phyloP scores from a whole-genome alignment of 176 grass and related monocot species.

The Cenchrus fungigraminus region DNA sequence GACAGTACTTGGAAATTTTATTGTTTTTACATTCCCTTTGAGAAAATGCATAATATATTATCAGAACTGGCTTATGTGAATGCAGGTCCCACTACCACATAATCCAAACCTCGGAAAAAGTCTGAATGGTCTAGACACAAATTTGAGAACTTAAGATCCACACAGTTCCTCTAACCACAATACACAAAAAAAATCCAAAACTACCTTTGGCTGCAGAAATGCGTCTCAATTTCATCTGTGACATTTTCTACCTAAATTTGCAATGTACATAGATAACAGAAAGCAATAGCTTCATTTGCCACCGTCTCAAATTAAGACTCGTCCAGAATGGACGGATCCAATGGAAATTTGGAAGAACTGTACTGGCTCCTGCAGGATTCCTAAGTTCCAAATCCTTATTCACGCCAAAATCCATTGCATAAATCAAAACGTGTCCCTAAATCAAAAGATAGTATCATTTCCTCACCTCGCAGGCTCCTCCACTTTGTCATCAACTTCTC shows the following conservation, averaged over 20 bases:
- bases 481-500: conserved; percentile 45
- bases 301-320: neutral
- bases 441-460: neutral
- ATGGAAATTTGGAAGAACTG: neutral
- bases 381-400: neutral
- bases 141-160: neutral
- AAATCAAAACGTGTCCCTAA: neutral
- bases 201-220: neutral
- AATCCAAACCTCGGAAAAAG: neutral
- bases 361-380: neutral
- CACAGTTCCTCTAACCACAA: neutral
- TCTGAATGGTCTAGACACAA: neutral
- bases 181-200: neutral
- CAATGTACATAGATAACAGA: neutral
- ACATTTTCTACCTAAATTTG: conserved; percentile 7
- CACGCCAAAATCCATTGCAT: neutral
- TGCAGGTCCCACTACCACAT: neutral
- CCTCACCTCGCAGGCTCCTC: conserved; percentile 62
- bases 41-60: neutral
- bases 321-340: neutral
- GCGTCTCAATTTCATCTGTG: neutral
- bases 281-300: neutral
- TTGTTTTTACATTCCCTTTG: neutral
- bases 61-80: neutral
- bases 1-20: neutral